These are phyloP conservation scores for Pachyrhizus erosus DNA, from an alignment of 306 rosid genomes.

Conservation along the genomic window DNA sequence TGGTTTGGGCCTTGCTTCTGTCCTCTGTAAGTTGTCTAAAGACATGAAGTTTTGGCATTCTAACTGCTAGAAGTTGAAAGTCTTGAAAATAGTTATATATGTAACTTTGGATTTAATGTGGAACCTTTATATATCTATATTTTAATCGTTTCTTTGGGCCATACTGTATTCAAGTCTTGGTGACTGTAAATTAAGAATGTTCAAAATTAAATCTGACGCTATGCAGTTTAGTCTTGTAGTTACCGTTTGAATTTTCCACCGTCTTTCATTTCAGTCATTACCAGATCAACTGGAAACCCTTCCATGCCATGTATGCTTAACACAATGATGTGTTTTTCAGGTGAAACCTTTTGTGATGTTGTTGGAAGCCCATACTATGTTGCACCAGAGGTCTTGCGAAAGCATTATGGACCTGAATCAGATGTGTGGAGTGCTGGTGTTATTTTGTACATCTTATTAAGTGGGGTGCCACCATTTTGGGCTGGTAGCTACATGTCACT, in stretches of 20 bases:
- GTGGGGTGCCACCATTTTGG: constrained; percentile 75
- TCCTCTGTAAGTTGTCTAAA: background rate
- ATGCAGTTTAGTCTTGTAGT: constrained; percentile 13
- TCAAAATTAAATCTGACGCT: background rate
- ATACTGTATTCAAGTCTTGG: background rate
- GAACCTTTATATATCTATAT: background rate
- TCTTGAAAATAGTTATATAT: background rate
- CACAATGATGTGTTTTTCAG: constrained; percentile 48
- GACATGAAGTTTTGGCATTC: constrained; percentile 4
- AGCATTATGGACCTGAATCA: constrained; percentile 65
- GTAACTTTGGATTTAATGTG: background rate
- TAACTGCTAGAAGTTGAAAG: background rate
- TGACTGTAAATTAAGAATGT: constrained; percentile 20
- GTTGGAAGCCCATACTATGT: constrained; percentile 73
- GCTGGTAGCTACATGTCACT: constrained; percentile 50
- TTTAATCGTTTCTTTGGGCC: background rate
- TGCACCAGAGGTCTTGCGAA: constrained; percentile 70
- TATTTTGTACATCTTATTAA: constrained; percentile 62
- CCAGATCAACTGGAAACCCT: constrained; percentile 8
- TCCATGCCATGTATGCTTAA: constrained; percentile 17
- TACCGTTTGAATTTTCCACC: constrained; percentile 8
- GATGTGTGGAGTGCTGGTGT: constrained; percentile 79
- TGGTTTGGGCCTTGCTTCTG: background rate
- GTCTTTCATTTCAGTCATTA: constrained; percentile 18
- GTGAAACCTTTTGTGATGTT: constrained; percentile 60